Conservation (phyloP, 768 basidiomycete species). For the Pulveroboletus sp. region DNA sequence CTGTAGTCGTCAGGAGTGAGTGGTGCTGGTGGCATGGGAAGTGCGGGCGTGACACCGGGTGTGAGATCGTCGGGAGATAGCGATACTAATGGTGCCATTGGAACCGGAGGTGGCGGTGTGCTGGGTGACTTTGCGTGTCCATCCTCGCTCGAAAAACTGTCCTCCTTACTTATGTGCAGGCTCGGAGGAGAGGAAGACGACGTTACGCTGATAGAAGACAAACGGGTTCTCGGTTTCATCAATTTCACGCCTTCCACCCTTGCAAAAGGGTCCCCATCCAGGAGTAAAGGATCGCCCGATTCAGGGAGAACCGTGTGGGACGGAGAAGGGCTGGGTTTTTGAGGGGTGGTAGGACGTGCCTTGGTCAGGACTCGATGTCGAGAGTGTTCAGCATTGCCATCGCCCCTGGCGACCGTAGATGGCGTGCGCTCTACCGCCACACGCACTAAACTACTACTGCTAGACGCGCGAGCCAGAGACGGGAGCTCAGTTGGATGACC, state of each 20-base stretch:
- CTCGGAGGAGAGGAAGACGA: background rate
- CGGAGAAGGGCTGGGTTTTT: conserved; percentile 14
- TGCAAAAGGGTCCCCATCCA: conserved; percentile 46
- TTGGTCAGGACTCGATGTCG: conserved; percentile 30
- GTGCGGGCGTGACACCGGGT: background rate
- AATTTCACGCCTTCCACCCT: conserved; percentile 49
- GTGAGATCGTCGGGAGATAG: background rate
- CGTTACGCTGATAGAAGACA: background rate
- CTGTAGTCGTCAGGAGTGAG: conserved; percentile 37
- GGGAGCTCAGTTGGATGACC: conserved; percentile 12
- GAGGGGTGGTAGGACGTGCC: conserved; percentile 32
- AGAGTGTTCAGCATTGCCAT: conserved; percentile 7
- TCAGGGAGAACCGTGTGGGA: conserved; percentile 6
- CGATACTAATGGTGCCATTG: background rate
- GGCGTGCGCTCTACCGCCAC: conserved; percentile 9
- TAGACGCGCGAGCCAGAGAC: conserved; percentile 12
- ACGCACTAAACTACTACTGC: conserved; percentile 9
- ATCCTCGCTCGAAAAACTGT: conserved; percentile 4
- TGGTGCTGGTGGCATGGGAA: conserved; percentile 6
- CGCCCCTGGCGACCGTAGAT: conserved; percentile 8
- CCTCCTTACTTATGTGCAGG: conserved; percentile 2
- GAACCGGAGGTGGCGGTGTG: background rate
- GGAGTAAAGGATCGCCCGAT: conserved; percentile 21
- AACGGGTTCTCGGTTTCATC: conserved; percentile 25
- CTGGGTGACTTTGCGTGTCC: conserved; percentile 2